Base-by-base conservation (phyloP, 305 asterid genomes). In the Caryopteris hybrid region DNA sequence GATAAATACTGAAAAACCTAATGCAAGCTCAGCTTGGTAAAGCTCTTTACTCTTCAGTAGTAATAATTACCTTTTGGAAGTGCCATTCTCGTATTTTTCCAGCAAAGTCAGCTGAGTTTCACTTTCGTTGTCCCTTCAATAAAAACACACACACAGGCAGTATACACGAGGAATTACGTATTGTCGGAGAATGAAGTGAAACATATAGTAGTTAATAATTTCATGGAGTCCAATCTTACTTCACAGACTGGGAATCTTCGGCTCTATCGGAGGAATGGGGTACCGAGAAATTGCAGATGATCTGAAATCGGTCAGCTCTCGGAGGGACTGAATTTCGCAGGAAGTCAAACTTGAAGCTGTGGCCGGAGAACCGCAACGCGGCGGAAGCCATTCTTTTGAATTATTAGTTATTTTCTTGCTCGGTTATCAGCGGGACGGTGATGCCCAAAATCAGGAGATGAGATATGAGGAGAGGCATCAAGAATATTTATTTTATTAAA, bases 61-160 rank as follows among this genome's bases (percentile, higher is more conserved):
- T 16, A 39, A 14, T n/a, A 46, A 56, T 51, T 52, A 92, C 97
- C 95, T 81, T 78, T 84, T 93, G 61, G 84, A 85, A 72, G 90
- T 83, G 36, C 98, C 98, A 69, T 93, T 79, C 34, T 85, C 83
- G 77, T 85, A 88, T 64, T 80, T 86, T 77, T 93, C 98, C 72
- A 93, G 80, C 74, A 93, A 75, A 81, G 85, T 34, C 54, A 80
- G 75, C 54, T 64, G 78, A 56, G 68, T 61, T 61, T 78, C 82
- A 60, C 59, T 74, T 66, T 75, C 72, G 62, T 74, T 72, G 62
- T 75, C 78, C 75, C 92, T 88, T 68, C 29, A 62, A 74, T 60
- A 33, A 47, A 70, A 56, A 71, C 23, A 42, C 39, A 51, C 9
- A 51, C 31, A 45, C 25, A 66, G 23, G n/a, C n/a, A n/a, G n/a